phyloP scores from a whole-genome alignment of 352 stramenopile species.

The Peronospora belbahrii region DNA sequence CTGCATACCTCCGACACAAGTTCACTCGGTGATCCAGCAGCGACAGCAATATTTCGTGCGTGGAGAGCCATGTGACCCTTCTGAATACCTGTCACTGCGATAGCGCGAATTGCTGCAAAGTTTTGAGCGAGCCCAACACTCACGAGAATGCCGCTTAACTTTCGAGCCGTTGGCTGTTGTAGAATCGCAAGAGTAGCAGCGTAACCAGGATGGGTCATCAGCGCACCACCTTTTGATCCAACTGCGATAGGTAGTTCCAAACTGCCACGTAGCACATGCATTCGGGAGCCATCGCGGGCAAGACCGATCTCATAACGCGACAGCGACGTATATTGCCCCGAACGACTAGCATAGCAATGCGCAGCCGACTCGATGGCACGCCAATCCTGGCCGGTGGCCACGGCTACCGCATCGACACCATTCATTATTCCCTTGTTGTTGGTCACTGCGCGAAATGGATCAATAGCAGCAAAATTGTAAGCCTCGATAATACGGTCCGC shows the following conservation, averaged over 20 bases:
- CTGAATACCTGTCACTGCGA: slow-evolving; percentile 83
- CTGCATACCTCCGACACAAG: slow-evolving; percentile 79
- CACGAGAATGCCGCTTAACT: slow-evolving; percentile 61
- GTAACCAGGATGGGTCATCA: slow-evolving; percentile 80
- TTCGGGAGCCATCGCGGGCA: slow-evolving; percentile 25
- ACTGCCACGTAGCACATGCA: slow-evolving; percentile 49
- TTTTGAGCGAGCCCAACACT: slow-evolving; percentile 83
- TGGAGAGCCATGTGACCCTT: slow-evolving; percentile 85
- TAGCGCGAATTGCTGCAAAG: slow-evolving; percentile 76
- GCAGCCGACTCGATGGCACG: slow-evolving; percentile 75
- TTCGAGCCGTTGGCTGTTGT: slow-evolving; percentile 50
- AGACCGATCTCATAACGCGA: slow-evolving; percentile 60
- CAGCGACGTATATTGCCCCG: slow-evolving; percentile 73
- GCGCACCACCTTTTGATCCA: slow-evolving; percentile 71
- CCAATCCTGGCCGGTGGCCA: slow-evolving; percentile 83
- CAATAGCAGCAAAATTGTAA: slow-evolving; percentile 78
- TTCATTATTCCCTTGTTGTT: slow-evolving; percentile 91
- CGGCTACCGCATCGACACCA: slow-evolving; percentile 68
- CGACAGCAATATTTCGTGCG: slow-evolving; percentile 79
- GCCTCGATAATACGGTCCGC: slow-evolving; percentile 71
- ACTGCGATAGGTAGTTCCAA: slow-evolving; percentile 77
- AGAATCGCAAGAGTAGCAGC: slow-evolving; percentile 70
- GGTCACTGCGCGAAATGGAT: slow-evolving; percentile 79
- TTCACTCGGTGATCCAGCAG: slow-evolving; percentile 65
- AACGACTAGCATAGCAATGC: slow-evolving; percentile 76